Base-by-base conservation (phyloP, 768 basidiomycete genomes). In the Hygrocybe coccinea region DNA sequence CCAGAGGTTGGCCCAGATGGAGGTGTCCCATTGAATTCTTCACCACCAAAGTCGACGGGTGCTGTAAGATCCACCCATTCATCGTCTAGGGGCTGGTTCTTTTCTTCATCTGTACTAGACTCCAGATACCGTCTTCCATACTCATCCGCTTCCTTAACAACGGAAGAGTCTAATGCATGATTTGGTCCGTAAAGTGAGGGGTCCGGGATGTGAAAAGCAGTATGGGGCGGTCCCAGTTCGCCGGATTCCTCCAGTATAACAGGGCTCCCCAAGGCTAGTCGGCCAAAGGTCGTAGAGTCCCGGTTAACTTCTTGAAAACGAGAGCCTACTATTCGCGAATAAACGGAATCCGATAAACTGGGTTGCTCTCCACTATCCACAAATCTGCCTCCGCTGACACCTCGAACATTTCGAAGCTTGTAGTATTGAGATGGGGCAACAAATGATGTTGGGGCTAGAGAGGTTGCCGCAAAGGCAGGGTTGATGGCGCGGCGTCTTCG, bases 361-460 rank as follows among this genome's bases (percentile, higher is more conserved):
- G 76, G 74, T 52, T 72, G 68, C 55, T 68, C 68, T 57, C 70
- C 75, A 24, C 68, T 62, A 14, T 62, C 74, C 3, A 74, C 73
- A 52, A 84, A 80, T 34, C 79, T 74, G 4, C 84, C 85, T 19
- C 80, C 82, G 53, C 73, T 83, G 22, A 89, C 74, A 8, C 82
- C 84, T 50, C 74, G 77, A 3, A 87, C 74, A 22, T 77, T 73
- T 21, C 84, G 78, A 33, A 91, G 77, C 64, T 86, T 85, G 73
- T 91, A 91, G 66, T 86, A 91, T 53, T 84, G 81, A 5, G 85
- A 87, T 6, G 89, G 89, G 4, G 86, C 87, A 8, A 90, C 82
- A 62, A 89, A 91, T 5, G 86, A 86, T 15, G 85, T 85, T 3
- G 88, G 88, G 1, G 86, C 78, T 14, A 85, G 77, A n/a, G 85